Evolutionary conservation across 306 rosid species (phyloP).

Genomic region (Cucumis hystrix): DNA sequence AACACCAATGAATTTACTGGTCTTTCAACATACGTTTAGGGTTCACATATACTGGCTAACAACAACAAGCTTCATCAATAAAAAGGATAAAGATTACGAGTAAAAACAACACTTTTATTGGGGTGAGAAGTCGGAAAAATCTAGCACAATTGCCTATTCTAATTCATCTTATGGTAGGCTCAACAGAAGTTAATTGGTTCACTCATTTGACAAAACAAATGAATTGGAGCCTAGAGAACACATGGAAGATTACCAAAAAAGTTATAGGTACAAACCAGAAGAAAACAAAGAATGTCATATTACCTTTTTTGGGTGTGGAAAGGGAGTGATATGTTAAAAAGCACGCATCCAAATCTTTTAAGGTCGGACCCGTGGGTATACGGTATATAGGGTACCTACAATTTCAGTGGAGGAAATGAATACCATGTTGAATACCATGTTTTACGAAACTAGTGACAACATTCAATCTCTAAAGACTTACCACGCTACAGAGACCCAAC

Average conservation of each 20-base stretch:
- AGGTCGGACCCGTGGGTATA: slow-evolving; percentile 79
- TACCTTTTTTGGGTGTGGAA: slow-evolving; percentile 50
- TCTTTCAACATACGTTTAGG: too few species aligned
- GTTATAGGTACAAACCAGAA: background rate
- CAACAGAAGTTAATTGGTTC: background rate
- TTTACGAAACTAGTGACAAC: background rate
- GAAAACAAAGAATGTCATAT: background rate
- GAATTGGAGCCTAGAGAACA: background rate
- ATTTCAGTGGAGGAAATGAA: slow-evolving; percentile 18
- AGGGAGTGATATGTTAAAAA: slow-evolving; percentile 81
- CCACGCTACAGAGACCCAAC: slow-evolving; percentile 98
- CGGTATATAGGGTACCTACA: slow-evolving; percentile 93
- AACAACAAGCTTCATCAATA: too few species aligned
- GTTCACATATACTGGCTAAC: too few species aligned
- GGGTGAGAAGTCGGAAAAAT: background rate
- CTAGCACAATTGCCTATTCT: background rate
- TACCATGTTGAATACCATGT: slow-evolving; percentile 12
- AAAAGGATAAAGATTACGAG: too few species aligned
- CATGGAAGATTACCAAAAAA: background rate
- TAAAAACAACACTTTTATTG: background rate
- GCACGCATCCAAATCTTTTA: slow-evolving; percentile 85
- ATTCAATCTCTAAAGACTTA: slow-evolving; percentile 14
- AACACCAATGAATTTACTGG: background rate
- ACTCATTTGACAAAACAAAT: background rate
- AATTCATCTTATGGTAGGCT: too few species aligned